phyloP scores from a whole-genome alignment of 106 monocot genomes.

The Allium sativum region DNA sequence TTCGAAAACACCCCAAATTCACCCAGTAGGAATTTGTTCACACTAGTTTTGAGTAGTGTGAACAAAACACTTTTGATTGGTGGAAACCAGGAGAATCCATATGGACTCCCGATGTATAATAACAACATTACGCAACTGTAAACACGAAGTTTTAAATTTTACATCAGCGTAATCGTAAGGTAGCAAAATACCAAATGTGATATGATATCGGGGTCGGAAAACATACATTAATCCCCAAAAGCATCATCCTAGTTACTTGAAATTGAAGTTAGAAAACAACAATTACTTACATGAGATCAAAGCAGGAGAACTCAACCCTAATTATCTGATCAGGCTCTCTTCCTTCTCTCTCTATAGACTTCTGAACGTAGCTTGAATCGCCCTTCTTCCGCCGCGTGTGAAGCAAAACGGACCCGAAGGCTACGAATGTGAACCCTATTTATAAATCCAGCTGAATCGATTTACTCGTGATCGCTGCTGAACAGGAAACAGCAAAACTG shows the following conservation, averaged over 20 bases:
- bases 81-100: no score
- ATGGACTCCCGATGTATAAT: no score
- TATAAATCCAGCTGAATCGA: background rate
- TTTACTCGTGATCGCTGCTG: no score
- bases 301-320: constrained; percentile 1
- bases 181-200: background rate
- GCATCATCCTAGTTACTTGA: background rate
- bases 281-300: constrained; percentile 6
- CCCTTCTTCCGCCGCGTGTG: constrained; percentile 6
- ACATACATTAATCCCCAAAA: background rate
- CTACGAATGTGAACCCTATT: constrained; percentile 1
- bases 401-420: background rate
- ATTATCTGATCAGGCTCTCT: background rate
- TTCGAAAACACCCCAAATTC: no score
- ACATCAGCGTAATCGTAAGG: background rate
- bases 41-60: no score
- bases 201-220: background rate
- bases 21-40: no score
- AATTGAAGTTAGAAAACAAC: background rate
- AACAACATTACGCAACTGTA: background rate
- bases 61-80: no score
- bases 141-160: background rate
- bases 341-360: background rate
- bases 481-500: background rate
- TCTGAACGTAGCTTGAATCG: background rate